Evolutionary conservation across 1,284 basidiomycete genomes (phyloP).

Genomic region (Apiotrichum sp.): DNA sequence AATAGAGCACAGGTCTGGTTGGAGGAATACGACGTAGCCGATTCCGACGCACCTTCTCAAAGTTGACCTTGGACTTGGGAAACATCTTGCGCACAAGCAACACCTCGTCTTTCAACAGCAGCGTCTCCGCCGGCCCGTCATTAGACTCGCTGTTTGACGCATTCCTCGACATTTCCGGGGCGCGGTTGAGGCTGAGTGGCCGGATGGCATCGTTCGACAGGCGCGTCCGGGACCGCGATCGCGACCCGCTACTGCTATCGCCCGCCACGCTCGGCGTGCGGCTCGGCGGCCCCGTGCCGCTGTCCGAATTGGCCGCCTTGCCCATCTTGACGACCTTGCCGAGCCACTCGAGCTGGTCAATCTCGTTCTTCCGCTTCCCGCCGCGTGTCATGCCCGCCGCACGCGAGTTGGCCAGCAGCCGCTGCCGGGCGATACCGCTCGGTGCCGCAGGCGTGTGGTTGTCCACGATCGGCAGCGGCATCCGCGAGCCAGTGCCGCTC

Average conservation of each 20-base stretch:
- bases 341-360: constrained; percentile 47
- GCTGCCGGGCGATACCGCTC: constrained; percentile 34
- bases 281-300: constrained; percentile 5
- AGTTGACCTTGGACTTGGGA: constrained; percentile 62
- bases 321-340: constrained; percentile 37
- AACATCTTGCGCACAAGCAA: constrained; percentile 69
- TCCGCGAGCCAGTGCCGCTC: neutral
- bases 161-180: neutral
- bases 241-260: constrained; percentile 28
- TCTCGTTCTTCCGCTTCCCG: constrained; percentile 28
- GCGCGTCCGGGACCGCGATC: constrained; percentile 8
- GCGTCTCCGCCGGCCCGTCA: constrained; percentile 37
- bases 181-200: constrained; percentile 6
- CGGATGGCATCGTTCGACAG: constrained; percentile 1
- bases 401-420: constrained; percentile 20
- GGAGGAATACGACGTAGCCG: neutral
- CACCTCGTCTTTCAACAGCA: constrained; percentile 75
- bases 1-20: neutral
- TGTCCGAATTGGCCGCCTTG: neutral
- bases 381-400: constrained; percentile 46
- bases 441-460: constrained; percentile 22
- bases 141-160: constrained; percentile 16
- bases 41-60: constrained; percentile 64
- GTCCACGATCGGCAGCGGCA: neutral
- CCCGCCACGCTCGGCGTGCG: constrained; percentile 5